Conservation (phyloP, 257 asterid species). For the Nicotiana undulata region DNA sequence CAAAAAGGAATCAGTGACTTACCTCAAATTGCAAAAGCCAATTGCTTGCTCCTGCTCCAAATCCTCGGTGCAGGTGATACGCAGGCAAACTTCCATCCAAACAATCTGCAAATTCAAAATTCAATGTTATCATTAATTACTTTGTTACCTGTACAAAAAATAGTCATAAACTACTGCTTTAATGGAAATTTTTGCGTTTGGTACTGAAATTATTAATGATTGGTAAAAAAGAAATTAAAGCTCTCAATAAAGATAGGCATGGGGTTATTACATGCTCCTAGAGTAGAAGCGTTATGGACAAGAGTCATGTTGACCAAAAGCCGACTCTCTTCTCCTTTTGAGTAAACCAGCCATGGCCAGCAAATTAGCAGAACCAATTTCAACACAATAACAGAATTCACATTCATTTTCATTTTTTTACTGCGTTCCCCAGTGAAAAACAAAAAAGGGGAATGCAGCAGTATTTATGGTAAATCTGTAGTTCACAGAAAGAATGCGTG, state of each 20-base stretch:
- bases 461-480: background rate
- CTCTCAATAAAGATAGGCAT: background rate
- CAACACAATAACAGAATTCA: slow-evolving; percentile 10
- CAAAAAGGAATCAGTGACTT: slow-evolving; percentile 12
- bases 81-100: slow-evolving; percentile 98
- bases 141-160: no score
- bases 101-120: slow-evolving; percentile 41
- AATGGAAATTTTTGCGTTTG: background rate
- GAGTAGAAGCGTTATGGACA: slow-evolving; percentile 47
- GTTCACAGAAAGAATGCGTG: background rate
- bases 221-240: background rate
- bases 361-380: slow-evolving; percentile 30
- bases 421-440: background rate
- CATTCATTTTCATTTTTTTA: slow-evolving; percentile 14
- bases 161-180: background rate
- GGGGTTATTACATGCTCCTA: slow-evolving; percentile 44
- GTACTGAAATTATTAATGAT: background rate
- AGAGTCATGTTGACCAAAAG: slow-evolving; percentile 53
- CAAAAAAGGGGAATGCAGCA: background rate
- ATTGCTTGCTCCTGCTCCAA: slow-evolving; percentile 74
- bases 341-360: slow-evolving; percentile 30
- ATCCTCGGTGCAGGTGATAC: slow-evolving; percentile 80
- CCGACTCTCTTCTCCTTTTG: slow-evolving; percentile 18
- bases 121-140: background rate
- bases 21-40: slow-evolving; percentile 98